These are phyloP conservation scores for Arthroderma sp. DNA, from an alignment of 2,329 filamentous ascomycete species.

Conservation along the genomic window DNA sequence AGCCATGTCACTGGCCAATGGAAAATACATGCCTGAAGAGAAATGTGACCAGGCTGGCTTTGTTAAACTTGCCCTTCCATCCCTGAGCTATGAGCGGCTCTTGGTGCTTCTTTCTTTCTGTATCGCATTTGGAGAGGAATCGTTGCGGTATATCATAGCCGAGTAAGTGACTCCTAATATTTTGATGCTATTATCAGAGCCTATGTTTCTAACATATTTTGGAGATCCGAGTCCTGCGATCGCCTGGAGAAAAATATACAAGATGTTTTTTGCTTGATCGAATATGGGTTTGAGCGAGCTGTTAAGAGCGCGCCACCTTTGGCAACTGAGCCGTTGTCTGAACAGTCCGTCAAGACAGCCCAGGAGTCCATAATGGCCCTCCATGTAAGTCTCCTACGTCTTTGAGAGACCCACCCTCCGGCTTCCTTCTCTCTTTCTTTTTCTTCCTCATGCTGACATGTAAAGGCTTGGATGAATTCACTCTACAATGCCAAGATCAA, in stretches of 20 bases:
- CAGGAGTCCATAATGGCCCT: slow-evolving; percentile 25
- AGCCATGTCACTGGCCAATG: slow-evolving; percentile 26
- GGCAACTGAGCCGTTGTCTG: slow-evolving; percentile 11
- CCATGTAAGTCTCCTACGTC: slow-evolving; percentile 18
- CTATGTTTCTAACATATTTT: slow-evolving; percentile 1
- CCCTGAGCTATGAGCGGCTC: slow-evolving; percentile 23
- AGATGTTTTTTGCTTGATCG: slow-evolving; percentile 25
- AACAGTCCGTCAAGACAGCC: slow-evolving; percentile 12
- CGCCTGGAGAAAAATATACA: slow-evolving; percentile 20
- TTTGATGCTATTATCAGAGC: background rate
- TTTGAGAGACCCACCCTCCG: background rate
- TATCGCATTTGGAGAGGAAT: slow-evolving; percentile 29
- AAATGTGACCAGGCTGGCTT: slow-evolving; percentile 20
- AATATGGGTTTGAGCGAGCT: slow-evolving; percentile 24
- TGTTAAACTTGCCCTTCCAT: slow-evolving; percentile 21
- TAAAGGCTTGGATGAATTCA: slow-evolving; percentile 11
- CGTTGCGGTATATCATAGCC: slow-evolving; percentile 11
- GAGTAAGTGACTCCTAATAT: slow-evolving; percentile 3
- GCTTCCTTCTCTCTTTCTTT: background rate
- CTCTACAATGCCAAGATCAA: slow-evolving; percentile 7
- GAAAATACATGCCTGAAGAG: slow-evolving; percentile 24
- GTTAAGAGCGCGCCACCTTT: slow-evolving; percentile 14
- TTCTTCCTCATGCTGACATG: background rate
- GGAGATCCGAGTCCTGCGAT: slow-evolving; percentile 9
- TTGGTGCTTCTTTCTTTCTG: slow-evolving; percentile 27